These are phyloP conservation scores for Boletus edulis DNA, from an alignment of 768 basidiomycete genomes.

Conservation along the genomic window DNA sequence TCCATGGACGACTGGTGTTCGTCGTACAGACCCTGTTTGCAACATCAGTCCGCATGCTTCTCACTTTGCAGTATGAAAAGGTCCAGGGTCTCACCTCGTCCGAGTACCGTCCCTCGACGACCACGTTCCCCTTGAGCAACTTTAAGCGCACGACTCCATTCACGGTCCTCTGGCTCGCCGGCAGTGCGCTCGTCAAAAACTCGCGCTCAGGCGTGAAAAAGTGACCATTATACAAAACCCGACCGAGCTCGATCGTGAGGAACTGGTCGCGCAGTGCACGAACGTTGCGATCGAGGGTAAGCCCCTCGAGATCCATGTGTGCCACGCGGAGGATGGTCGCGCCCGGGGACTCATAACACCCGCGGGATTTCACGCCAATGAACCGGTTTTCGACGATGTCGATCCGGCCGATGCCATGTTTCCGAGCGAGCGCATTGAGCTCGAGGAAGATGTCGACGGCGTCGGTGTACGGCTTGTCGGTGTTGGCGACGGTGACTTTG, in stretches of 20 bases:
- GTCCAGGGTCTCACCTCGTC: slow-evolving; percentile 56
- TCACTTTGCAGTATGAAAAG: no score
- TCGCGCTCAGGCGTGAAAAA: slow-evolving; percentile 99
- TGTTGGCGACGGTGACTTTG: slow-evolving; percentile 62
- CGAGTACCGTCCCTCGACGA: slow-evolving; percentile 89
- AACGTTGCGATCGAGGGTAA: slow-evolving; percentile 97
- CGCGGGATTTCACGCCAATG: slow-evolving; percentile 98
- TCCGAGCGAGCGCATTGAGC: slow-evolving; percentile 89
- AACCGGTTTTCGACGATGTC: slow-evolving; percentile 99
- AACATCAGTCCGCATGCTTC: background rate
- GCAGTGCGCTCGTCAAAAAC: slow-evolving; percentile 87
- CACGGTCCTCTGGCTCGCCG: slow-evolving; percentile 93
- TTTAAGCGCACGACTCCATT: slow-evolving; percentile 90
- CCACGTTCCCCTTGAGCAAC: slow-evolving; percentile 94
- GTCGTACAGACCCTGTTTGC: slow-evolving; percentile 82
- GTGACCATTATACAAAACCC: slow-evolving; percentile 97
- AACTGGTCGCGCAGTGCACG: slow-evolving; percentile 94
- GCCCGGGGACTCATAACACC: slow-evolving; percentile 98
- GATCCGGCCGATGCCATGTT: slow-evolving; percentile 94
- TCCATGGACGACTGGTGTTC: slow-evolving; percentile 97
- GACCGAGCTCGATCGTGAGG: slow-evolving; percentile 83
- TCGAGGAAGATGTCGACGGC: slow-evolving; percentile 90
- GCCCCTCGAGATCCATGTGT: slow-evolving; percentile 94
- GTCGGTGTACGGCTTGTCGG: slow-evolving; percentile 77
- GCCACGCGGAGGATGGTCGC: slow-evolving; percentile 95